Evolutionary conservation across 192 early-diverging fungal genomes (phyloP).

Genomic region (Dimargaris verticillata): DNA sequence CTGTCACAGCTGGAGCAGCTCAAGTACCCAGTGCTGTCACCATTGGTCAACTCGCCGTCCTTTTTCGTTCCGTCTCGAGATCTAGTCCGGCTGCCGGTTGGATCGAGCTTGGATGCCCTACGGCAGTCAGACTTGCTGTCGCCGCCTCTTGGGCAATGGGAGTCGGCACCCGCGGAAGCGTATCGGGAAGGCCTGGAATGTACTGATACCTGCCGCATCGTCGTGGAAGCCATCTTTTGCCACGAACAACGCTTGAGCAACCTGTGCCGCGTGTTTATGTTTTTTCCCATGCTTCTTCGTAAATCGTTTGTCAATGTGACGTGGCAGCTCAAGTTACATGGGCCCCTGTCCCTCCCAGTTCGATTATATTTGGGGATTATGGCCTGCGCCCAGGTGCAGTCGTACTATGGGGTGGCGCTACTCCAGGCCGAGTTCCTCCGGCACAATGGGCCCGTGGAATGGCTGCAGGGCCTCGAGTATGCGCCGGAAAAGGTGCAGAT

Average conservation of each 20-base stretch:
- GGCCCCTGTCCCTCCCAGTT: neutral
- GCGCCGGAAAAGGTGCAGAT: neutral
- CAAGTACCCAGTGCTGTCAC: neutral
- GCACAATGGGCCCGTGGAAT: neutral
- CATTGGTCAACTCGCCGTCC: neutral
- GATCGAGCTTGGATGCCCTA: neutral
- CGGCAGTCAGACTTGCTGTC: neutral
- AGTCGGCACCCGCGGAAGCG: neutral
- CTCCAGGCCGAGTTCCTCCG: neutral
- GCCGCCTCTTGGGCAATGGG: neutral
- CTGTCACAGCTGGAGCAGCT: neutral
- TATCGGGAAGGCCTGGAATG: neutral
- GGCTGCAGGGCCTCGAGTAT: neutral
- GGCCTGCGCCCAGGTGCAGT: neutral
- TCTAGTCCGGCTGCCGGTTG: neutral
- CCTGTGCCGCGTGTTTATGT: slow-evolving; percentile 8
- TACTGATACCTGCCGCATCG: neutral
- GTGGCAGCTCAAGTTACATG: neutral
- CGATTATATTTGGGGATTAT: neutral
- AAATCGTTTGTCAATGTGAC: slow-evolving; percentile 1
- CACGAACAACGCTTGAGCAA: neutral
- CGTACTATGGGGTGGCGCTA: slow-evolving; percentile 1
- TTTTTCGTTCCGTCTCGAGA: slow-evolving; percentile 1
- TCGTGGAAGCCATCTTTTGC: neutral
- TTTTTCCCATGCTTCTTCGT: neutral